A percentile compares a stretch with the other conserved stretches of the same genome.
Conservation (phyloP, 257 asterid species). For the Forsythia viridissima region DNA sequence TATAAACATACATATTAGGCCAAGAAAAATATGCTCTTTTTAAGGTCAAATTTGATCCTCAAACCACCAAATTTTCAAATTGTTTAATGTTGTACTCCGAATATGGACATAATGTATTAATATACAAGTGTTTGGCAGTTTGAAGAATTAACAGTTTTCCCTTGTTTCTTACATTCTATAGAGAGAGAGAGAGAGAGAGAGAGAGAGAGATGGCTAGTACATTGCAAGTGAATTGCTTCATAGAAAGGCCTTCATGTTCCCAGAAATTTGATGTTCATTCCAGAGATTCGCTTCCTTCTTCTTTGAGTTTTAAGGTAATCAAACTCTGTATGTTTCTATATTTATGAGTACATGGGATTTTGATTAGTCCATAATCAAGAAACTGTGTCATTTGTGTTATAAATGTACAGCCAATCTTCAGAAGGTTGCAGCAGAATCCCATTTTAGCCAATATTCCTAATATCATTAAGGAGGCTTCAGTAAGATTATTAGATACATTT, state of each 20-base stretch:
- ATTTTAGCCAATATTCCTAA: not conserved
- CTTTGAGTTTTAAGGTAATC: not conserved
- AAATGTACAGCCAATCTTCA: slow-evolving; percentile 28
- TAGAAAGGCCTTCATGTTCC: slow-evolving; percentile 23
- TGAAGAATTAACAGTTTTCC: not conserved
- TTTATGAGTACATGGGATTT: not conserved
- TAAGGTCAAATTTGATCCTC: not conserved
- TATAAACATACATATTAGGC: not conserved
- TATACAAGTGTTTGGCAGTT: too few relatives aligned
- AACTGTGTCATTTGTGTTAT: not conserved
- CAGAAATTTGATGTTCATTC: slow-evolving; percentile 13
- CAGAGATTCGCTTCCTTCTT: slow-evolving; percentile 22
- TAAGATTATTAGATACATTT: slow-evolving; percentile 33
- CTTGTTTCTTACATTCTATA: not conserved
- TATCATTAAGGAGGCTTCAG: slow-evolving; percentile 13
- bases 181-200: not conserved
- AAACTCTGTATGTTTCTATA: not conserved
- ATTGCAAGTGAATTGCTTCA: slow-evolving; percentile 18
- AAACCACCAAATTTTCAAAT: not conserved
- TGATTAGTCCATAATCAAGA: not conserved
- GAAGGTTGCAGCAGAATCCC: slow-evolving; percentile 22
- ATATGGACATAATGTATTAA: too few relatives aligned
- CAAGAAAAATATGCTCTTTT: too few relatives aligned
- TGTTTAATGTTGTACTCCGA: too few relatives aligned
- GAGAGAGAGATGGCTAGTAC: slow-evolving; percentile 20